These are phyloP conservation scores for Neofusicoccum laricinum DNA, from an alignment of 2,329 filamentous ascomycete genomes.

Conservation along the genomic window DNA sequence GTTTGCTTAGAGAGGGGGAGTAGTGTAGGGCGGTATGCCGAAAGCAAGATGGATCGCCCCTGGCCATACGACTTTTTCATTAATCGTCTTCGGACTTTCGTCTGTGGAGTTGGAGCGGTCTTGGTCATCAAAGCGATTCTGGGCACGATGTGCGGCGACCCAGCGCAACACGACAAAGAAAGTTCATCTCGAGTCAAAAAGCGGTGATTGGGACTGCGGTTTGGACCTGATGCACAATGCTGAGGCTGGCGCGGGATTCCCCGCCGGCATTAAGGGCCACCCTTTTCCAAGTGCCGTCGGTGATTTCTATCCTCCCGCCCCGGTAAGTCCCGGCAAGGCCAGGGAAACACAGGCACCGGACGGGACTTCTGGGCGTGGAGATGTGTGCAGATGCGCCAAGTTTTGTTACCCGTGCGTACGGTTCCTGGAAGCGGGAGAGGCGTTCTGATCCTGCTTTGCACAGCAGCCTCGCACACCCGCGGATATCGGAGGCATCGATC, in stretches of 20 bases:
- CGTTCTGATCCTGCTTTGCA: neutral
- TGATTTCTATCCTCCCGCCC: neutral
- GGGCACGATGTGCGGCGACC: too few relatives aligned
- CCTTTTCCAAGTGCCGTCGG: neutral
- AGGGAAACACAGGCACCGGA: neutral
- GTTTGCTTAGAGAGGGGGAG: too few relatives aligned
- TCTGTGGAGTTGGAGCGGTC: too few relatives aligned
- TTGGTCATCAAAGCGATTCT: too few relatives aligned
- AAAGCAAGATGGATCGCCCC: too few relatives aligned
- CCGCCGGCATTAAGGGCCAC: neutral
- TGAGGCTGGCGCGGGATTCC: neutral
- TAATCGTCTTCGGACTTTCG: too few relatives aligned
- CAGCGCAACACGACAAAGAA: too few relatives aligned
- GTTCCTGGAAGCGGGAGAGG: neutral
- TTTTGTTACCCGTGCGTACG: neutral
- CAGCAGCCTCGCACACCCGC: neutral
- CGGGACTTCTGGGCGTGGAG: neutral
- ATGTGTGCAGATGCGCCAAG: neutral
- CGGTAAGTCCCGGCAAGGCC: neutral
- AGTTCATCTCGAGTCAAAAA: too few relatives aligned
- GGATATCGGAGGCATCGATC: neutral
- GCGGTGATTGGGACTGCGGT: too few relatives aligned
- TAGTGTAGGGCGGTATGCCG: too few relatives aligned
- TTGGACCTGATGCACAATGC: too few relatives aligned
- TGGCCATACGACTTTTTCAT: too few relatives aligned